Evolutionary conservation across 805 yeast genomes (phyloP), one percentile per base, ranked within the genome.

Genomic region (Starmerella etchellsii): DNA sequence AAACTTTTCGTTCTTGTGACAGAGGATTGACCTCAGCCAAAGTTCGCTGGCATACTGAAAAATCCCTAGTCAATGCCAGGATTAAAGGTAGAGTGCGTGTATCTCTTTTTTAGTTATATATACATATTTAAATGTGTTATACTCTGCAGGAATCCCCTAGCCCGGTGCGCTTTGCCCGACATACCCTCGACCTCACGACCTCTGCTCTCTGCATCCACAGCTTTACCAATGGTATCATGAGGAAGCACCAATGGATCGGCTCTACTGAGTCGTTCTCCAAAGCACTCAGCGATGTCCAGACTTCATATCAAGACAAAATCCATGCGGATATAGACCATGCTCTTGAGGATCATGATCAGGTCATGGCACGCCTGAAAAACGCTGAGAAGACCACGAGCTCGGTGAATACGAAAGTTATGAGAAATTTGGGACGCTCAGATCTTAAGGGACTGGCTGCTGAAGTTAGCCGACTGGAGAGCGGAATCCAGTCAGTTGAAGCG

Each of bases 301-400:
- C 20, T 10, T 32, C 16, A 1, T 46, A 36, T 39, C 29, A 24
- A 13, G 38, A 34, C 15, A 19, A 31, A 1, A 24, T 49, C 16
- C 42, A 37, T 19, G 35, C 22, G 7, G 40, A 43, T 28, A 30
- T 41, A 24, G 33, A 31, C 15, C 13, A 23, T 13, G 44, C 44
- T 4, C 16, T 37, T 18, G 37, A 31, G 15, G 26, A 20, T 6
- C 52, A 48, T 7, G 34, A 23, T 15, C 27, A 22, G 18, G 32
- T 46, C 13, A 16, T 39, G 8, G 36, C 32, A 4, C 36, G 40
- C 19, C 34, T 48, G 31, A 37, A 42, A 24, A 14, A 21, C 19
- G 35, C 35, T 28, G 52, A 48, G 34, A 48, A 48, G 30, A 23
- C 34, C 22, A 15, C 34, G 2, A 36, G 18, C 14, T 27, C 37